phyloP scores from a whole-genome alignment of 2,329 filamentous ascomycete genomes.

The Aspergillus ustus region DNA sequence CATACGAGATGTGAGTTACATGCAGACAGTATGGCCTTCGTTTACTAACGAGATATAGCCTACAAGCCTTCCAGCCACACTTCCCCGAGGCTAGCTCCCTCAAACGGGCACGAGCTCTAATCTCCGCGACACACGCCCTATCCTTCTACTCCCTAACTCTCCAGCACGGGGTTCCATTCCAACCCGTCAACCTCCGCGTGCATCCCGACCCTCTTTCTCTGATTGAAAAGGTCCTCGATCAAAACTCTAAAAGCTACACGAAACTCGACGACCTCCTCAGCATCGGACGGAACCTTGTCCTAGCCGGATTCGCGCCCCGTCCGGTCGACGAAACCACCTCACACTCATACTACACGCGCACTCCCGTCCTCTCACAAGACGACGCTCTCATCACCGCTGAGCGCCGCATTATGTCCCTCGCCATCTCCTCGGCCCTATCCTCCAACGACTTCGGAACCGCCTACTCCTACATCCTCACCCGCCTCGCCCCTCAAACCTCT shows the following conservation, averaged over 20 bases:
- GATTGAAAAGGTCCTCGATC: conserved; percentile 63
- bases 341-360: conserved; percentile 19
- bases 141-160: conserved; percentile 69
- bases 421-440: conserved; percentile 50
- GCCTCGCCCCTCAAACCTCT: conserved; percentile 50
- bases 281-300: conserved; percentile 64
- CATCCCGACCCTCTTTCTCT: conserved; percentile 64
- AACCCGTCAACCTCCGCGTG: conserved; percentile 69
- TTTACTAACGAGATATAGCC: conserved; percentile 28
- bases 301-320: conserved; percentile 45
- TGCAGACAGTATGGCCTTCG: too few species aligned
- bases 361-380: conserved; percentile 24
- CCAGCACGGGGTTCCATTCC: conserved; percentile 68
- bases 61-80: conserved; percentile 48
- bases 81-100: conserved; percentile 47
- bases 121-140: conserved; percentile 65
- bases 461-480: conserved; percentile 68
- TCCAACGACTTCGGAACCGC: conserved; percentile 61
- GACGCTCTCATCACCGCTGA: conserved; percentile 45
- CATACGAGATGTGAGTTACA: conserved; percentile 57
- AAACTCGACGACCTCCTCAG: conserved; percentile 66
- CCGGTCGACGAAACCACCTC: conserved; percentile 23
- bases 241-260: conserved; percentile 65
- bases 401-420: conserved; percentile 52
- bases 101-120: conserved; percentile 56